Conservation (phyloP, 305 asterid genomes). For the Salvia sclarea region DNA sequence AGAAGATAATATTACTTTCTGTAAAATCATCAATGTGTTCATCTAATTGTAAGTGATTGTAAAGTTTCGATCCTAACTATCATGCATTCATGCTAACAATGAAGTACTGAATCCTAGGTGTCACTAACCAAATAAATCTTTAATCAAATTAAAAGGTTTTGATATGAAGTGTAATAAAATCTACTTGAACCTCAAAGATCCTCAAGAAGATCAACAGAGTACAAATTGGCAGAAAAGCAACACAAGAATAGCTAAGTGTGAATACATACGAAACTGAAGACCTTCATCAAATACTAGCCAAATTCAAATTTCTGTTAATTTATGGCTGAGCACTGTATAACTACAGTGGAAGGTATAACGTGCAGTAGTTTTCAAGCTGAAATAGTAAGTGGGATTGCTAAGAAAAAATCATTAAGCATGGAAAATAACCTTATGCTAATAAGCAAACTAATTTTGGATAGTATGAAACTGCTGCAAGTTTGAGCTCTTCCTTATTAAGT, state of each 20-base stretch:
- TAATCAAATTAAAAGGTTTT: neutral
- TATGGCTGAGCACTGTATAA: too few species aligned
- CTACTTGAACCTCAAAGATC: constrained; percentile 16
- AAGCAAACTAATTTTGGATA: neutral
- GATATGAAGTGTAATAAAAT: neutral
- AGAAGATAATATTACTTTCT: constrained; percentile 10
- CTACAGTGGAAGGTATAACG: too few species aligned
- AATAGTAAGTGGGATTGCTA: too few species aligned
- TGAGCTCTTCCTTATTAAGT: neutral
- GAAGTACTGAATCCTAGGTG: neutral
- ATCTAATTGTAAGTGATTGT: neutral
- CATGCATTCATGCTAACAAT: neutral
- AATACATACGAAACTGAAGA: neutral
- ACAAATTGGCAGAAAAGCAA: neutral
- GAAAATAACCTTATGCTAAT: constrained; percentile 9
- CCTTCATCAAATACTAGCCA: neutral
- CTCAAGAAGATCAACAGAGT: constrained; percentile 5
- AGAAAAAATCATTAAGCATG: constrained; percentile 9
- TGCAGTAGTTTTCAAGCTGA: too few species aligned
- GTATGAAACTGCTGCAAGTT: constrained; percentile 20
- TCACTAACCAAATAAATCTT: constrained; percentile 25
- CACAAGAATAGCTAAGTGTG: constrained; percentile 1
- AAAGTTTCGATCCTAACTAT: neutral
- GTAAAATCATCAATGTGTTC: neutral
- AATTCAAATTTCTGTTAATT: neutral